Evolutionary conservation across 2,329 filamentous ascomycete genomes (phyloP).

Genomic region (Fusarium citri): DNA sequence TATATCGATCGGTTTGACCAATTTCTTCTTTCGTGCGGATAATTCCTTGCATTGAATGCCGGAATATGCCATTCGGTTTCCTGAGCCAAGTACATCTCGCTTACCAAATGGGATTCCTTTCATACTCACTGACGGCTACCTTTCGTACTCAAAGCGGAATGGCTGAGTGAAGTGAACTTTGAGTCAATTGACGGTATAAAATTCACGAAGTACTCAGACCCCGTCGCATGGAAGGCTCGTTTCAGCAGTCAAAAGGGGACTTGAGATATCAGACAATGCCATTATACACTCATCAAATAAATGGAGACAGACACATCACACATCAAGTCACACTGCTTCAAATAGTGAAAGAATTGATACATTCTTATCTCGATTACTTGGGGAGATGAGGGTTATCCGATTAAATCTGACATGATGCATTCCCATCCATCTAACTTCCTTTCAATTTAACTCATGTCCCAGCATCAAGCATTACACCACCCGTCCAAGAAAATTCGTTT

Average conservation of each 20-base stretch:
- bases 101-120: neutral
- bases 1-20: neutral
- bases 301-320: neutral
- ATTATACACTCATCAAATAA: neutral
- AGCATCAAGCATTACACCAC: slow-evolving; percentile 49
- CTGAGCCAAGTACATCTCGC: neutral
- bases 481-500: slow-evolving; percentile 52
- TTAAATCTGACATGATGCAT: slow-evolving; percentile 44
- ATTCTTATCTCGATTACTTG: slow-evolving; percentile 30
- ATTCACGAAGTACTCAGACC: neutral
- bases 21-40: neutral
- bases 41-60: neutral
- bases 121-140: neutral
- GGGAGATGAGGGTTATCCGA: slow-evolving; percentile 38
- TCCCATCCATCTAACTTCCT: slow-evolving; percentile 44
- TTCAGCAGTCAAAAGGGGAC: neutral
- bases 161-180: neutral
- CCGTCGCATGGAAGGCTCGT: neutral
- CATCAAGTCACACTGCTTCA: neutral
- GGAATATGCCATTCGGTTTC: neutral
- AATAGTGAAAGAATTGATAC: slow-evolving; percentile 6
- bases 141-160: neutral
- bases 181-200: neutral
- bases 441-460: slow-evolving; percentile 48
- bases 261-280: neutral